Evolutionary conservation across 805 yeast genomes (phyloP), one percentile per base, ranked within the genome.

Genomic region (Debaryomyces tyrocola): DNA sequence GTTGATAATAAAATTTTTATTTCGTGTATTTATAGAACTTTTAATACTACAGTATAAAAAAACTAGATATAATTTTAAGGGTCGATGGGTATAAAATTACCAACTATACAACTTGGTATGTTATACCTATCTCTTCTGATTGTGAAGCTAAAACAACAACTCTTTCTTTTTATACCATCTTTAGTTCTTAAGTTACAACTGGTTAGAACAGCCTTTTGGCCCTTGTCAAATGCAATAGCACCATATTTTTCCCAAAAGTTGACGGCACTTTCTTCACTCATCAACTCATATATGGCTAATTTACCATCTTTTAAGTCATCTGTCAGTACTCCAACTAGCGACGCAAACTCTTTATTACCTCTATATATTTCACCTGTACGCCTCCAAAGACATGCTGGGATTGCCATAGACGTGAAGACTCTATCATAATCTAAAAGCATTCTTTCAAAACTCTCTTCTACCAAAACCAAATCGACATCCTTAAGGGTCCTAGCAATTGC

Each of bases 221-320:
- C 92, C 55, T 91, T 87, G 59, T 92, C 97, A 67, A 92, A 91
- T 4, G 98, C 97, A 59, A 91, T 88, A 3, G 96, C 90, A 2
- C 97, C 97, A 59, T 91, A 92, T 62, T 91, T 91, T 59, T 92
- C 98, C 98, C 98, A 92, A 62, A 90, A 92, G 57, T 90, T 91
- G 15, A 92, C 97, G 21, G 97, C 95, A 59, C 96, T 87, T 55
- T 91, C 97, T 63, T 91, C 97, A 41, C 90, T 84, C 96, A 92
- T 87, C 51, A 92, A 70, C 67, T 92, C 97, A 66, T 91, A 91
- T 38, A 92, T 89, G 1, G 97, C 94, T 53, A 90, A 69, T 56
- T 85, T 87, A 9, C 98, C 98, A 63, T 92, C 96, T 52, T 94
- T 83, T 58, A 92, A 69, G 61, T 90, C 96, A 60, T 91, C 97